A percentile compares a stretch with the other conserved stretches of the same genome.
Evolutionary conservation across 2,329 filamentous ascomycete species (phyloP).

Genomic region (Fusarium foetens): DNA sequence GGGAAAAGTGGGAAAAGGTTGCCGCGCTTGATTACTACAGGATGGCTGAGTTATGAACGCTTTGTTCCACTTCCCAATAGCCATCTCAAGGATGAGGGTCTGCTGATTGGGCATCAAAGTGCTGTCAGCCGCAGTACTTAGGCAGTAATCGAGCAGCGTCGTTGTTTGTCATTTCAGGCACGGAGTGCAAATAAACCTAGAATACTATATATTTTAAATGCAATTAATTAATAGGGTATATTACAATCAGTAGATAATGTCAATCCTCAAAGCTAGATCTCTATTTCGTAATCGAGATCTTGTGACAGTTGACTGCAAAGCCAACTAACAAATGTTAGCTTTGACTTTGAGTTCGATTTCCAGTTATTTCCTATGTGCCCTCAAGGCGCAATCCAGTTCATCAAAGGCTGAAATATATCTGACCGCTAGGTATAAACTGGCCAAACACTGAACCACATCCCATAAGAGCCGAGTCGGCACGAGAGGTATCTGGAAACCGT

Average conservation of each 20-base stretch:
- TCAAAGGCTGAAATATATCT: not conserved
- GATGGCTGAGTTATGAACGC: no score
- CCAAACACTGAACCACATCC: not conserved
- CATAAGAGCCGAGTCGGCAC: not conserved
- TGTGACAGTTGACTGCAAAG: no score
- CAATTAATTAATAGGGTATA: no score
- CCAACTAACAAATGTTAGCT: no score
- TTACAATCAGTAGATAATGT: no score
- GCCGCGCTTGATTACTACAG: not conserved
- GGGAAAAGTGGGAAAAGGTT: not conserved
- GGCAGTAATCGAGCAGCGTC: not conserved
- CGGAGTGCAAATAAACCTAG: no score
- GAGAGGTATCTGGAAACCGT: not conserved
- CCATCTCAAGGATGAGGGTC: not conserved
- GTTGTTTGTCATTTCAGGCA: not conserved
- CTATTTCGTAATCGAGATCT: rapidly evolving
- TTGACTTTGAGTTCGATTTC: not conserved
- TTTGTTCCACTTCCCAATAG: not conserved
- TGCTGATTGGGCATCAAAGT: not conserved
- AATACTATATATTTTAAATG: no score
- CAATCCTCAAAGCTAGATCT: no score
- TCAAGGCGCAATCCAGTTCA: not conserved
- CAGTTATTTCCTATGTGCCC: not conserved
- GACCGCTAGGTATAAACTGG: not conserved
- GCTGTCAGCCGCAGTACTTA: not conserved